A percentile compares a stretch with the other conserved stretches of the same genome.
Evolutionary conservation across 345 rosid genomes (phyloP).

Genomic region (Citrus mangshanensis): DNA sequence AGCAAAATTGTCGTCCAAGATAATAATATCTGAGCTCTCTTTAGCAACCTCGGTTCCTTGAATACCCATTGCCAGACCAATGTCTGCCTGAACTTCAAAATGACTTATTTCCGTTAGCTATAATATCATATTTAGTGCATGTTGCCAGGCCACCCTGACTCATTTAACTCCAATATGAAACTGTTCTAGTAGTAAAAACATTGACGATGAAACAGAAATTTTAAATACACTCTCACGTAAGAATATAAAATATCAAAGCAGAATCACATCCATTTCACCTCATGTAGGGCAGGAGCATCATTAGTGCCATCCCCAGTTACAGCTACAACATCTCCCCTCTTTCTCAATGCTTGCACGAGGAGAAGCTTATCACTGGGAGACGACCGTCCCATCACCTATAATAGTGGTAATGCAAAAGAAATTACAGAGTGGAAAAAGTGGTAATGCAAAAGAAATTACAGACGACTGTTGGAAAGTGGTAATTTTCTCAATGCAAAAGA

Average conservation of each 20-base stretch:
- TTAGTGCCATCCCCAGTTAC: conserved; percentile 96
- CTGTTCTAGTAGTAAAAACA: background rate
- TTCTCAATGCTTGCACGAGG: conserved; percentile 81
- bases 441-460: background rate
- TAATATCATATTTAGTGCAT: background rate
- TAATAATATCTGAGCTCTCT: conserved; percentile 96
- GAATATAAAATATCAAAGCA: background rate
- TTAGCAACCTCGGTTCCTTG: conserved; percentile 99
- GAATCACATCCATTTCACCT: conserved; percentile 38
- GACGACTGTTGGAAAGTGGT: no score
- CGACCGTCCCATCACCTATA: conserved; percentile 90
- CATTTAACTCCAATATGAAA: background rate
- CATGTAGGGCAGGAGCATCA: conserved; percentile 93
- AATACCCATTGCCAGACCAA: conserved; percentile 98
- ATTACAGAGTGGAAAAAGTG: background rate
- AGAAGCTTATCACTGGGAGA: conserved; percentile 90
- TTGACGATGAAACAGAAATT: background rate
- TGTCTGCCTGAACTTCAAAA: conserved; percentile 72
- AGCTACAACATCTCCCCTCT: conserved; percentile 73
- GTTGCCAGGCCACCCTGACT: background rate
- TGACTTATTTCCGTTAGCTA: background rate
- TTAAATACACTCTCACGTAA: background rate
- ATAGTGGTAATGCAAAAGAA: background rate
- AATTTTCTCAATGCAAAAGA: background rate
- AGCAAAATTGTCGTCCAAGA: conserved; percentile 88